These are phyloP conservation scores for Penicillium angulare DNA, from an alignment of 495 filamentous ascomycete species.

Conservation along the genomic window DNA sequence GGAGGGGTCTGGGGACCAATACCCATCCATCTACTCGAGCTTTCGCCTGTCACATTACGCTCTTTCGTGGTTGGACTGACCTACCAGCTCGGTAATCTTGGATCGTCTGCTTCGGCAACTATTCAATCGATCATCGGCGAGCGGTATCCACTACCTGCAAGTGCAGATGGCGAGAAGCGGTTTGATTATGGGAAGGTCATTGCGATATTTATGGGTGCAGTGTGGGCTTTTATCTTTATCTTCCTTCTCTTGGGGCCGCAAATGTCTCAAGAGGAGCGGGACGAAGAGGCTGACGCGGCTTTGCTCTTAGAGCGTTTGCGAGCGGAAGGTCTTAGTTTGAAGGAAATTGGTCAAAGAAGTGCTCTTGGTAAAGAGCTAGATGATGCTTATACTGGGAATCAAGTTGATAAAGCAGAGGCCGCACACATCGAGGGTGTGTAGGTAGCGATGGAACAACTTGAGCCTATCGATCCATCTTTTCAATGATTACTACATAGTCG, in stretches of 20 bases:
- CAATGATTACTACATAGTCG: too few relatives aligned
- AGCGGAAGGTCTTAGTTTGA: conserved; percentile 22
- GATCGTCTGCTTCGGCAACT: conserved; percentile 34
- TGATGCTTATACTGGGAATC: too few relatives aligned
- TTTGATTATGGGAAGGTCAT: conserved; percentile 37
- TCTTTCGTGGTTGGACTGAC: conserved; percentile 32
- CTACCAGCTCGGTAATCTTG: conserved; percentile 40
- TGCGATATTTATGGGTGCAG: conserved; percentile 27
- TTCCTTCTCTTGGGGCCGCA: conserved; percentile 36
- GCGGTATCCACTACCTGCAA: conserved; percentile 28
- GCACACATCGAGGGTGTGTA: conserved; percentile 8
- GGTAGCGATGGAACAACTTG: too few relatives aligned
- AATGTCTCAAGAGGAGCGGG: conserved; percentile 35
- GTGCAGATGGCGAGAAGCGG: conserved; percentile 19
- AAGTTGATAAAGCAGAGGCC: conserved; percentile 6
- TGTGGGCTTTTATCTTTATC: conserved; percentile 32
- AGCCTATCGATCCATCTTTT: too few relatives aligned
- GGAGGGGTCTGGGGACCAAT: conserved; percentile 24
- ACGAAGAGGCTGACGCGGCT: conserved; percentile 28
- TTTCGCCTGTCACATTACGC: conserved; percentile 31
- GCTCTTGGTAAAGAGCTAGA: too few relatives aligned
- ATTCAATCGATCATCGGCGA: conserved; percentile 39
- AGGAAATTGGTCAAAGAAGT: conserved; percentile 15
- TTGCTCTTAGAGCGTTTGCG: conserved; percentile 30
- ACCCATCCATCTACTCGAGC: conserved; percentile 34